A percentile compares a stretch with the other conserved stretches of the same genome.
These are phyloP conservation scores for Aspergillus awamori DNA, from an alignment of 2,329 filamentous ascomycete species.

Conservation along the genomic window DNA sequence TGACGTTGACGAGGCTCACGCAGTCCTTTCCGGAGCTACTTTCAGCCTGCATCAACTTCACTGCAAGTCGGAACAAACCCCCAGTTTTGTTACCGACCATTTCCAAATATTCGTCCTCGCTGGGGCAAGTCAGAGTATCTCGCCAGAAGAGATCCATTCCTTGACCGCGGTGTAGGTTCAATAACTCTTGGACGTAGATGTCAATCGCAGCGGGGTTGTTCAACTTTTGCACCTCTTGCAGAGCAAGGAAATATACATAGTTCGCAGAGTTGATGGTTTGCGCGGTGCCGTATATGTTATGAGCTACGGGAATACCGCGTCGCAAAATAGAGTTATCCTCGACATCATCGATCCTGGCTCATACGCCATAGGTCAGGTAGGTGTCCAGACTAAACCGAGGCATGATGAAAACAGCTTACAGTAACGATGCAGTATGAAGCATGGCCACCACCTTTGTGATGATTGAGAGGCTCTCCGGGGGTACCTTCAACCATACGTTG, in stretches of 20 bases:
- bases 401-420: slow-evolving; percentile 33
- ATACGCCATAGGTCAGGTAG: background rate
- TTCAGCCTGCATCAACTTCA: slow-evolving; percentile 51
- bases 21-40: slow-evolving; percentile 45
- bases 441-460: slow-evolving; percentile 50
- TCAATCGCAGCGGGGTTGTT: slow-evolving; percentile 45
- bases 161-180: slow-evolving; percentile 52
- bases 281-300: slow-evolving; percentile 53
- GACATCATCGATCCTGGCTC: slow-evolving; percentile 51
- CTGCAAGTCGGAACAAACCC: slow-evolving; percentile 50
- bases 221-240: slow-evolving; percentile 47
- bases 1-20: slow-evolving; percentile 67
- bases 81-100: slow-evolving; percentile 56
- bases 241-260: slow-evolving; percentile 51
- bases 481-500: slow-evolving; percentile 49
- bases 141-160: slow-evolving; percentile 55
- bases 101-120: slow-evolving; percentile 51
- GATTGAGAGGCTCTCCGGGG: slow-evolving; percentile 41
- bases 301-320: slow-evolving; percentile 52
- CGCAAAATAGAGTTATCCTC: slow-evolving; percentile 54
- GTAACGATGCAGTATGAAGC: slow-evolving; percentile 50
- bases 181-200: slow-evolving; percentile 50
- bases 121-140: slow-evolving; percentile 49
- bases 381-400: background rate
- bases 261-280: slow-evolving; percentile 58